A percentile compares a stretch with the other conserved stretches of the same genome.
phyloP scores from a whole-genome alignment of 2,329 filamentous ascomycete species.

The Blumeria hordei region DNA sequence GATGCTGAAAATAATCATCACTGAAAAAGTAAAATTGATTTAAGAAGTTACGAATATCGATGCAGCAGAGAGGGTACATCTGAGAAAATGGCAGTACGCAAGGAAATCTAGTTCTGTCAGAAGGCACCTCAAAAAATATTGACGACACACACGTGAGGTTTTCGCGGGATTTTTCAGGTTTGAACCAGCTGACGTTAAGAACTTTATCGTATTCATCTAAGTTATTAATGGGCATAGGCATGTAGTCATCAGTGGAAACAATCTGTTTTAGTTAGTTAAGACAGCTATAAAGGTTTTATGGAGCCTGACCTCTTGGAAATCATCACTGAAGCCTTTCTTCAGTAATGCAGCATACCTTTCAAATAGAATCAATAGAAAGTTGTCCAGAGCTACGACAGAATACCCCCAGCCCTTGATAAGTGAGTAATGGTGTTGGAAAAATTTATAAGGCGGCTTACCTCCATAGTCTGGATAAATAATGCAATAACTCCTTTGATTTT shows the following conservation, averaged over 20 bases:
- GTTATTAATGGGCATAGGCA: constrained; percentile 94
- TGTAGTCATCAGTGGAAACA: constrained; percentile 88
- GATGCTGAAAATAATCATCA: constrained; percentile 84
- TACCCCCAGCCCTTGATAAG: constrained; percentile 58
- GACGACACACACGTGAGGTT: constrained; percentile 38
- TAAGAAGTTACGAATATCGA: constrained; percentile 89
- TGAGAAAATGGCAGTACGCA: constrained; percentile 94
- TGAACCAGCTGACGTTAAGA: constrained; percentile 88
- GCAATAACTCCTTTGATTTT: constrained; percentile 87
- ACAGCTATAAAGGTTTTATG: background rate
- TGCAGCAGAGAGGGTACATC: constrained; percentile 97
- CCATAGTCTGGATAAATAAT: constrained; percentile 95
- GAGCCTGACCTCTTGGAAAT: constrained; percentile 59
- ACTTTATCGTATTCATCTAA: constrained; percentile 87
- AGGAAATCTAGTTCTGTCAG: constrained; percentile 38
- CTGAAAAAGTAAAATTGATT: constrained; percentile 98
- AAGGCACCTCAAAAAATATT: background rate
- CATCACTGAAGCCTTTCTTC: constrained; percentile 76
- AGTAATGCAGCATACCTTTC: constrained; percentile 83
- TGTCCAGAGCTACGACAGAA: constrained; percentile 56
- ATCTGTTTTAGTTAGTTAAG: constrained; percentile 21
- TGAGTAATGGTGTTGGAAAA: background rate
- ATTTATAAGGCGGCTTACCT: constrained; percentile 26
- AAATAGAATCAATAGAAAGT: constrained; percentile 69
- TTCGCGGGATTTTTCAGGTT: constrained; percentile 51